Percentiles rank a stretch among this genome's conserved stretches.
phyloP scores from a whole-genome alignment of 2,329 filamentous ascomycete species.

The Fusarium lyarnte region DNA sequence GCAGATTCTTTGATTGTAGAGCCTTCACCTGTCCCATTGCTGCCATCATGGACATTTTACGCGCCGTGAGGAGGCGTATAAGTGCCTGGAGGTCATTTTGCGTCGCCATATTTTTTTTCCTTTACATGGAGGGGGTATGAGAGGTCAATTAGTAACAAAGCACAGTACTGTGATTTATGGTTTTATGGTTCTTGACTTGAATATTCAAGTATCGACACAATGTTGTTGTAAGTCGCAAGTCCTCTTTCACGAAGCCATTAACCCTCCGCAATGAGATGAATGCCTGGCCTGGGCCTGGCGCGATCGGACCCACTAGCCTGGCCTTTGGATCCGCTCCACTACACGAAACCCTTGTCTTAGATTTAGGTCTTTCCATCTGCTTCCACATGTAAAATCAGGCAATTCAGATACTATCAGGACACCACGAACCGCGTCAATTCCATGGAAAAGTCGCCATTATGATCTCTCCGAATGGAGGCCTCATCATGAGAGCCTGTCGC shows the following conservation, averaged over 20 bases:
- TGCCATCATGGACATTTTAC: conserved; percentile 67
- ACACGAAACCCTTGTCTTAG: conserved; percentile 28
- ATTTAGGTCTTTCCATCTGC: conserved; percentile 12
- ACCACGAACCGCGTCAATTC: not conserved
- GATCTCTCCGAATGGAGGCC: conserved; percentile 45
- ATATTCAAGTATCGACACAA: not conserved
- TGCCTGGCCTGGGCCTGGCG: conserved; percentile 10
- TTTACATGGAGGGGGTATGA: too few species aligned
- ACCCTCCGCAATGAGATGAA: conserved; percentile 19
- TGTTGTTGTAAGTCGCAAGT: conserved; percentile 34
- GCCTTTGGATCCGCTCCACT: conserved; percentile 32
- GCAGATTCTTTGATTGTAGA: conserved; percentile 63
- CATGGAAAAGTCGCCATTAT: conserved; percentile 41
- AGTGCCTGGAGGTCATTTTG: conserved; percentile 70
- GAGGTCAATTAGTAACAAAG: not conserved
- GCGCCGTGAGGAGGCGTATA: conserved; percentile 66
- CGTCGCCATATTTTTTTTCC: conserved; percentile 57
- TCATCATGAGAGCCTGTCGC: conserved; percentile 22
- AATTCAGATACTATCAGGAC: not conserved
- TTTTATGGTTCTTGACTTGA: not conserved
- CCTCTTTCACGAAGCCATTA: not conserved
- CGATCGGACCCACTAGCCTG: conserved; percentile 19
- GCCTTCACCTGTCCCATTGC: conserved; percentile 68
- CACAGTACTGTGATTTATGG: too few species aligned
- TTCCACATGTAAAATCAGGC: conserved; percentile 20